Conservation (phyloP, 106 monocot genomes). For the Vanilla planifolia region DNA sequence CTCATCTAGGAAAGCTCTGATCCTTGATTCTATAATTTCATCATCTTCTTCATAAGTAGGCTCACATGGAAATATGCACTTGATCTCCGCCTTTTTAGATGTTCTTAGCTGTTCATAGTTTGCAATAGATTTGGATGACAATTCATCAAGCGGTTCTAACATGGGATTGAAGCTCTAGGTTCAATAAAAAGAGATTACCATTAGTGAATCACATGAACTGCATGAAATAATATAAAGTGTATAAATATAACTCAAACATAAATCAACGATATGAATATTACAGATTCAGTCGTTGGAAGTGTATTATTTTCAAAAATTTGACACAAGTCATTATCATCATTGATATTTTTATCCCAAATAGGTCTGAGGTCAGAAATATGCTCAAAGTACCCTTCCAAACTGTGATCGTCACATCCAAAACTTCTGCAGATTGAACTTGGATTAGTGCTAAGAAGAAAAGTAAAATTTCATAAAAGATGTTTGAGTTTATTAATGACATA, state of each 20-base stretch:
- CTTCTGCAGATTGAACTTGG: not conserved
- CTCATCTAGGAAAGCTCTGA: constrained; percentile 85
- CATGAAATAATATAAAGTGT: not conserved
- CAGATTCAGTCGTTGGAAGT: constrained; percentile 35
- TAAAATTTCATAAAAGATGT: not conserved
- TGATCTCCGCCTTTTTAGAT: constrained; percentile 24
- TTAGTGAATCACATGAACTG: not conserved
- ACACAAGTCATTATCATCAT: constrained; percentile 64
- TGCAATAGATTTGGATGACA: constrained; percentile 53
- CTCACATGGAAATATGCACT: constrained; percentile 60
- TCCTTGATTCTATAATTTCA: constrained; percentile 87
- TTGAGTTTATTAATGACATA: constrained; percentile 14
- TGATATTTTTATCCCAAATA: constrained; percentile 34
- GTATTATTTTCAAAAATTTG: constrained; percentile 38
- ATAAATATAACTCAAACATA: constrained; percentile 1
- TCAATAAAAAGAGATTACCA: constrained; percentile 3
- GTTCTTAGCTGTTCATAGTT: constrained; percentile 32
- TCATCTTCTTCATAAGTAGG: constrained; percentile 68
- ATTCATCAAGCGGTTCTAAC: constrained; percentile 79
- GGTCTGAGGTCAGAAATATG: constrained; percentile 25
- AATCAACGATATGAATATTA: constrained; percentile 15
- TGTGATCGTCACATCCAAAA: constrained; percentile 9
- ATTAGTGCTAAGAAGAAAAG: not conserved
- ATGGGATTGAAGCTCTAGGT: constrained; percentile 83
- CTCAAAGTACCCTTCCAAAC: constrained; percentile 14